Conservation (phyloP, 2,329 filamentous ascomycete genomes). For the Anisogramma anomala region DNA sequence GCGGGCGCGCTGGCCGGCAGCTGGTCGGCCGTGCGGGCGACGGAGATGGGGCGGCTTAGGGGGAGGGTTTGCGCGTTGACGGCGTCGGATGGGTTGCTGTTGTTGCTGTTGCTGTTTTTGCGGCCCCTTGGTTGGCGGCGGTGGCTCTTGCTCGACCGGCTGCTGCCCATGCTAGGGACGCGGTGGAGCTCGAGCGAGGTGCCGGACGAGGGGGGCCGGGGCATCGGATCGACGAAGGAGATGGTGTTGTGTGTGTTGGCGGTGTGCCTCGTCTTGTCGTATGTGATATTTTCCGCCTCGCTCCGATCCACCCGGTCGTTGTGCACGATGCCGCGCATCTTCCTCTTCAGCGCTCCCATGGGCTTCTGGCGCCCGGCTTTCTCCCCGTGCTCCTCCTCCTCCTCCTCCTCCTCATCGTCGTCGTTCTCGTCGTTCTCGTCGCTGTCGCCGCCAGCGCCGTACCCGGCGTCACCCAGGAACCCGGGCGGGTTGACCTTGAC, state of each 20-base stretch:
- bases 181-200: background rate
- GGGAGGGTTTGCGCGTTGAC: slow-evolving; percentile 7
- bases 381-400: slow-evolving; percentile 15
- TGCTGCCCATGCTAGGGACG: slow-evolving; percentile 1
- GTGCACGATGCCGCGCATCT: slow-evolving; percentile 15
- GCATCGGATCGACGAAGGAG: slow-evolving; percentile 5
- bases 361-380: slow-evolving; percentile 22
- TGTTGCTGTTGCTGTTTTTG: background rate
- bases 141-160: background rate
- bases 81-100: no score
- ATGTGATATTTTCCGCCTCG: background rate
- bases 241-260: background rate
- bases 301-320: background rate
- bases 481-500: slow-evolving; percentile 30
- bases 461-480: slow-evolving; percentile 26
- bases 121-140: no score
- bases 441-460: slow-evolving; percentile 14
- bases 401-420: slow-evolving; percentile 13
- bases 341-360: slow-evolving; percentile 23
- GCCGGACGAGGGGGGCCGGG: slow-evolving; percentile 1
- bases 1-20: slow-evolving; percentile 28
- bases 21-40: slow-evolving; percentile 21
- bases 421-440: slow-evolving; percentile 16
- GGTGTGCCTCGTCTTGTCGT: background rate
- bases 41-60: slow-evolving; percentile 19